A percentile compares a stretch with the other conserved stretches of the same genome.
These are phyloP conservation scores for Aspergillus novofumigatus DNA, from an alignment of 2,329 filamentous ascomycete genomes.

Conservation along the genomic window DNA sequence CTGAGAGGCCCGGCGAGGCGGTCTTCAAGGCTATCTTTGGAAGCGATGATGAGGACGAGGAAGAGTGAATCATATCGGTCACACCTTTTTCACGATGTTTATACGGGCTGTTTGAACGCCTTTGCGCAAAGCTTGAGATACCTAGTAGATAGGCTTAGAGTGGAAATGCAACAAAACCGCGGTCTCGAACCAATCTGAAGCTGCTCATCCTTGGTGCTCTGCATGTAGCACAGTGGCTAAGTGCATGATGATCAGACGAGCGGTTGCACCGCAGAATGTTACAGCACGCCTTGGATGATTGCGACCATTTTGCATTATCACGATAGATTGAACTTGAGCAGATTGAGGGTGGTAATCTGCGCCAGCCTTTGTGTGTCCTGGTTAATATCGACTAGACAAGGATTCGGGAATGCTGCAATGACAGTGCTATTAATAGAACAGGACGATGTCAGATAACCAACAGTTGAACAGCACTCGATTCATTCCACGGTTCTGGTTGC, in stretches of 20 bases:
- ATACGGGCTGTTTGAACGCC: too few relatives aligned
- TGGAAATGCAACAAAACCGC: not conserved
- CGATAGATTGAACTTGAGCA: not conserved
- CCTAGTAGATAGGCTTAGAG: not conserved
- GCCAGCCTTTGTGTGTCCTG: too few relatives aligned
- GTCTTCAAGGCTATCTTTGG: conserved; percentile 94
- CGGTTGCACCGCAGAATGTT: conserved; percentile 7
- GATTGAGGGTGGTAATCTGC: not conserved
- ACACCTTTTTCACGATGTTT: not conserved
- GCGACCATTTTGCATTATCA: not conserved
- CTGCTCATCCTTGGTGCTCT: not conserved
- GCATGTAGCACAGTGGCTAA: not conserved
- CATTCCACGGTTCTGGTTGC: not conserved
- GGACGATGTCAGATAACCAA: not conserved
- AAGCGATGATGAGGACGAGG: conserved; percentile 69
- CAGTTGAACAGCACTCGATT: not conserved
- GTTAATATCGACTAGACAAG: too few relatives aligned
- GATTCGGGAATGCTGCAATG: too few relatives aligned
- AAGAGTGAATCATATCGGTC: conserved; percentile 18
- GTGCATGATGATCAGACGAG: not conserved
- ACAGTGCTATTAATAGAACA: not conserved
- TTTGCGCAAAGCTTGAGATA: not conserved
- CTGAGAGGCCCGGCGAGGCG: conserved; percentile 68
- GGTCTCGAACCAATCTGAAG: not conserved
- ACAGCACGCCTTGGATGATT: conserved; percentile 3